Evolutionary conservation across 345 rosid species (phyloP).

Genomic region (Eucalyptus guilfoylei): DNA sequence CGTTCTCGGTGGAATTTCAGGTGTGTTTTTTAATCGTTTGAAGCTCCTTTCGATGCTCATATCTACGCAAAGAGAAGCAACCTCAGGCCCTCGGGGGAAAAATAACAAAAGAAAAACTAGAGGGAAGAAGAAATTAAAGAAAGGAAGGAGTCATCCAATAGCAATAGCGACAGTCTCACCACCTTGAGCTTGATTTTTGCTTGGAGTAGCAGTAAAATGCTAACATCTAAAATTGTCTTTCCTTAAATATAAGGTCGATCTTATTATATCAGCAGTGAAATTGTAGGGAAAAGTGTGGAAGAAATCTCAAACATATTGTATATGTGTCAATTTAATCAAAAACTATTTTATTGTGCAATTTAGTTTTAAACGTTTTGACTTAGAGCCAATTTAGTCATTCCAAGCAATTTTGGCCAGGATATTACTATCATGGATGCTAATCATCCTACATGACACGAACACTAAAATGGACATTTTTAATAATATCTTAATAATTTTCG

Average conservation of each 20-base stretch:
- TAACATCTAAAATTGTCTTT: neutral
- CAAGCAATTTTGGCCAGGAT: fast-evolving
- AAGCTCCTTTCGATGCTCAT: neutral
- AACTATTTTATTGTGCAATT: too few relatives aligned
- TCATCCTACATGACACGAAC: neutral
- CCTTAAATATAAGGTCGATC: neutral
- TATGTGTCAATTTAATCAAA: fast-evolving
- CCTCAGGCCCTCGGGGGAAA: neutral
- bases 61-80: neutral
- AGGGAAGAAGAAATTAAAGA: neutral
- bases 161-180: neutral
- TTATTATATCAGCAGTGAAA: neutral
- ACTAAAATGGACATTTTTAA: fast-evolving
- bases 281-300: neutral
- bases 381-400: neutral
- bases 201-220: neutral
- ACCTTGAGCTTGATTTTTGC: neutral
- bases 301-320: neutral
- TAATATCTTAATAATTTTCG: too few relatives aligned
- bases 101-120: neutral
- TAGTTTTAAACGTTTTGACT: too few relatives aligned
- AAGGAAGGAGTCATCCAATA: neutral
- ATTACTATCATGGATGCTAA: fast-evolving
- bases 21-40: neutral
- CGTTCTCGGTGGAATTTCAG: neutral